These are phyloP conservation scores for Suillus bovinus DNA, from an alignment of 768 basidiomycete species.

Conservation along the genomic window DNA sequence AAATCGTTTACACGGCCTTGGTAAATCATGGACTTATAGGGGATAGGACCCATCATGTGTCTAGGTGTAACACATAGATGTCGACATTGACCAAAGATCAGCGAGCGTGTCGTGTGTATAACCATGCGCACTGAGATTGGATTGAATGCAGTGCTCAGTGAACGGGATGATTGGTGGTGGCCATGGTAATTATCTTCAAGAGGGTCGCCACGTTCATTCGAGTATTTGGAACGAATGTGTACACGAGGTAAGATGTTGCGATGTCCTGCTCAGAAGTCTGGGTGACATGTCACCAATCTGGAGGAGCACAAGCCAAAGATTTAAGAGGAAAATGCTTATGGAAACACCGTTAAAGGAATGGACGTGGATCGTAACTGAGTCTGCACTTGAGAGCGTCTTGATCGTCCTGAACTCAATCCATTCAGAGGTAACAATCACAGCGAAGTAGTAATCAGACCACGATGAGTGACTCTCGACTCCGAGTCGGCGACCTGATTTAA, in stretches of 20 bases:
- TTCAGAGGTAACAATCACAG: background rate
- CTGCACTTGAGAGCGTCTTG: background rate
- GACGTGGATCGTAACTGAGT: background rate
- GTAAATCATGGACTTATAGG: background rate
- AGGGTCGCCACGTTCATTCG: background rate
- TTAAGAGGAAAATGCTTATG: too few relatives aligned
- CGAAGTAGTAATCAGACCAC: background rate
- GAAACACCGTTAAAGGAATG: background rate
- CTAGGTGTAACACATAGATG: background rate
- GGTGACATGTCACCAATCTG: background rate
- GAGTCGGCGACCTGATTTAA: background rate
- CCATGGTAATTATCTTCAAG: background rate
- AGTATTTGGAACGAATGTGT: background rate
- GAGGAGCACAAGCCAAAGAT: background rate
- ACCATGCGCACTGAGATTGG: background rate
- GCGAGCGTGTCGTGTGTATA: too few relatives aligned
- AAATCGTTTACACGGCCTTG: background rate
- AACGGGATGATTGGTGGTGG: background rate
- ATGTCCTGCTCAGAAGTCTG: background rate
- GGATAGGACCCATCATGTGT: background rate
- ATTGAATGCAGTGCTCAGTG: background rate
- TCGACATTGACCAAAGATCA: background rate
- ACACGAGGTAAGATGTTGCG: background rate
- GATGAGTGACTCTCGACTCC: background rate
- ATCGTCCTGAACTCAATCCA: background rate